Evolutionary conservation across 495 filamentous ascomycete species (phyloP), one percentile per base, ranked within the genome.

Genomic region (Penicillium psychrofluorescens): DNA sequence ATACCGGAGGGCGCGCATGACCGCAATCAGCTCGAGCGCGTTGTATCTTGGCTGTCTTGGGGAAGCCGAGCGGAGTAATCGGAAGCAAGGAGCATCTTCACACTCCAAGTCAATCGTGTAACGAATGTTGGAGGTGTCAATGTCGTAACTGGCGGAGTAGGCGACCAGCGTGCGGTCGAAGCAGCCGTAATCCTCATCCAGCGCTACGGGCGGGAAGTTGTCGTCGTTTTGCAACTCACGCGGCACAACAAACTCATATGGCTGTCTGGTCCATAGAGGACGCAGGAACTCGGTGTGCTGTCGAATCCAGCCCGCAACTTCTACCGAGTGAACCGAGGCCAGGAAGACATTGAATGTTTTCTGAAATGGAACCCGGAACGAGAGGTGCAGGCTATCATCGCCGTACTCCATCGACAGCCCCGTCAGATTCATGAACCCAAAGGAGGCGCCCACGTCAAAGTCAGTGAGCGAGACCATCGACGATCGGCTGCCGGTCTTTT

Each of bases 1-100:
- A 66, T 95, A 98, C 31, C 92, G 78, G 38, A 98, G 66, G 6
- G 92, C 79, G 13, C 91, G 79, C 72, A 95, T 77, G 16, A 96
- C 78, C 2, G 92, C 89, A 33, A 98, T 69, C 16, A 96, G 61
- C 61, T 96, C 92, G 38, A 84, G 58, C 6, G 77, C 60, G 4
- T 72, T 79, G 54, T 98, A 98, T 31, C 74, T 70, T 4, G 67
- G 63, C 39, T 66, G 62, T 29, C 60, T 67, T 6, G 70, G 59
- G 11, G 77, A 76, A 29, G 77, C 75, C 6, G 86, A 80, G 11
- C 81, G 77, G 28, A 87, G 74, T n/a, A 98, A 75, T 33, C 79
- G 76, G 57, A 98, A 95, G 45, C 83, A 82, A 7, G 91, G 92
- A 2, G 78, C 77, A 67, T 94, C 85, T 52, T 87, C 85, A 41